phyloP scores from a whole-genome alignment of 805 yeast genomes.

The Ogataea pignaliae region DNA sequence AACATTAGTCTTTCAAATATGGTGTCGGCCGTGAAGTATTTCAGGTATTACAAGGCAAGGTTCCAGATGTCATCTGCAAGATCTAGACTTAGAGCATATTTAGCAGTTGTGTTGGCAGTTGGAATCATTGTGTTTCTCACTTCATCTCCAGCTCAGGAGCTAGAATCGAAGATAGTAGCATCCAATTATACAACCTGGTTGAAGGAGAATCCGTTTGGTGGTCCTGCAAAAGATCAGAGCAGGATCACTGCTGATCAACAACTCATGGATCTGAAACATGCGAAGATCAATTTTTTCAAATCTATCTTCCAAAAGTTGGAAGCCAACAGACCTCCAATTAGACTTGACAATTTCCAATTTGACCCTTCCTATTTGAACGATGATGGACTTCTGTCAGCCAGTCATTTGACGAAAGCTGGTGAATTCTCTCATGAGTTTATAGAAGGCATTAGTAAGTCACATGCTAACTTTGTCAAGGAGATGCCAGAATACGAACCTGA shows the following conservation, averaged over 20 bases:
- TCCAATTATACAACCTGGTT: constrained; percentile 25
- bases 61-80: constrained; percentile 10
- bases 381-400: constrained; percentile 5
- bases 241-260: constrained; percentile 7
- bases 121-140: constrained; percentile 6
- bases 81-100: constrained; percentile 8
- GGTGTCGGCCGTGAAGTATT: constrained; percentile 14
- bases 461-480: constrained; percentile 25
- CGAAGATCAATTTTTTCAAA: constrained; percentile 18
- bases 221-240: background rate
- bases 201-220: constrained; percentile 5
- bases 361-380: constrained; percentile 6
- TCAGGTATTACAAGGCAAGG: constrained; percentile 16
- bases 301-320: constrained; percentile 19
- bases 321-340: constrained; percentile 14
- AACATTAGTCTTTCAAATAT: constrained; percentile 1
- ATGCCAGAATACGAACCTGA: constrained; percentile 37
- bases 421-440: constrained; percentile 17
- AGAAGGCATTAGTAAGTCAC: constrained; percentile 33
- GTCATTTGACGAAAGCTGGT: constrained; percentile 9
- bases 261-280: constrained; percentile 7
- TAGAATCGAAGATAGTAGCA: constrained; percentile 14
- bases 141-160: constrained; percentile 11
- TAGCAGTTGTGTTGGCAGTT: constrained; percentile 4
- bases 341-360: constrained; percentile 15